Evolutionary conservation across 371 early-diverging fungal species (phyloP), one percentile per base, ranked within the genome.

Genomic region (Smittium culicis): DNA sequence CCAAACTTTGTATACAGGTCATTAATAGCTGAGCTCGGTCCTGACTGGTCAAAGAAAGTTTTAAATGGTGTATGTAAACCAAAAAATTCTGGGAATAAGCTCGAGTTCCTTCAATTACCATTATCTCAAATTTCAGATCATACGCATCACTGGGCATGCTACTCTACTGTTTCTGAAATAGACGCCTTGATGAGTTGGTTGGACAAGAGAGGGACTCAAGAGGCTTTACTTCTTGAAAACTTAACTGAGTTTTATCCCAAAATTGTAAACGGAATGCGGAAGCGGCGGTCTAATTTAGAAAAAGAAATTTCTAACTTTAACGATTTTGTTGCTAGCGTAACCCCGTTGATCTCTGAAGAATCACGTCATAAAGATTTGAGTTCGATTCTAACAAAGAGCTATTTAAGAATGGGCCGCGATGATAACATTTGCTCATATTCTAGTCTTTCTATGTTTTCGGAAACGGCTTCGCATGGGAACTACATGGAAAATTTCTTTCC

Each of bases 191-290:
- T 86, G 68, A 70, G 72, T 16, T 92, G 92, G 91, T 76, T 92
- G 45, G 89, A 90, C 71, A 75, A 81, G 17, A 83, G 87, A 32
- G 93, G 93, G 55, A 69, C 79, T 14, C 82, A 91, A 2, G 93
- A 93, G 71, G 74, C 75, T 54, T 77, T 77, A 25, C 71, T 88
- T 55, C 72, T 77, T 35, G 69, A 76, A 0, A 82, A 86, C 70
- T 67, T 88, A 16, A 79, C 83, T 27, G 24, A 34, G 1, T 5
- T 64, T 8, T 64, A 64, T 28, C 3, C 34, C 29, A 64, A 35
- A 29, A 31, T 64, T 25, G 28, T 28, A 2, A 5, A 34, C 34
- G 34, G 45, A 54, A 64, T 64, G 54, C 34, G 65, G 16, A 34
- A 54, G 45, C 2, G 45, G 20, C 5, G 5, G 8, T 27, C 24